phyloP scores from a whole-genome alignment of 352 stramenopile genomes.

The Phytophthora kernoviae region DNA sequence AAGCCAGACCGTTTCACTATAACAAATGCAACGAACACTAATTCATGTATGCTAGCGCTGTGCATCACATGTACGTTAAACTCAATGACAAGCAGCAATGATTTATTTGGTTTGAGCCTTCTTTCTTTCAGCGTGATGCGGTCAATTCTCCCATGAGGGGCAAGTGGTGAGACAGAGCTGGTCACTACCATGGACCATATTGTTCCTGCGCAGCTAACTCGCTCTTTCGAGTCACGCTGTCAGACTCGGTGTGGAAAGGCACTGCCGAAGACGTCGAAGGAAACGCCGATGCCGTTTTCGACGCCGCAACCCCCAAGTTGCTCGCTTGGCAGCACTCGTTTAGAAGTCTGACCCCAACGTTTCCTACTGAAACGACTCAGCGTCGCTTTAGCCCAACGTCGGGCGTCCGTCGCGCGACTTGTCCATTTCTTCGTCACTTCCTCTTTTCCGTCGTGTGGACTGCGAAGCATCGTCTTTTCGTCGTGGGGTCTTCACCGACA shows the following conservation, averaged over 20 bases:
- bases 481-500: conserved; percentile 10
- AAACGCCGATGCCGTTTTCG: conserved; percentile 15
- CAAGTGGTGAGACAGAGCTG: conserved; percentile 12
- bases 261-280: conserved; percentile 2
- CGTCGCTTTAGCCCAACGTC: conserved; percentile 10
- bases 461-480: conserved; percentile 21
- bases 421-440: conserved; percentile 9
- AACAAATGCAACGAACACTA: not conserved
- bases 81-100: too few relatives aligned
- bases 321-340: not conserved
- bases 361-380: conserved; percentile 2
- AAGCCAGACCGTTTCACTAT: conserved; percentile 23
- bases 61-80: too few relatives aligned
- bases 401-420: not conserved
- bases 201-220: conserved; percentile 10
- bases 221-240: conserved; percentile 13
- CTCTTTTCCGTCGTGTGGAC: conserved; percentile 7
- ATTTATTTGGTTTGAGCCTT: too few relatives aligned
- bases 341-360: not conserved
- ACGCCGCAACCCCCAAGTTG: conserved; percentile 22
- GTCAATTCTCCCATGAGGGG: not conserved
- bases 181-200: not conserved
- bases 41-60: too few relatives aligned
- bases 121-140: not conserved
- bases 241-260: conserved; percentile 12